A percentile compares a stretch with the other conserved stretches of the same genome.
Conservation (phyloP, 2,329 filamentous ascomycete genomes). For the Teratosphaeria gauchensis region DNA sequence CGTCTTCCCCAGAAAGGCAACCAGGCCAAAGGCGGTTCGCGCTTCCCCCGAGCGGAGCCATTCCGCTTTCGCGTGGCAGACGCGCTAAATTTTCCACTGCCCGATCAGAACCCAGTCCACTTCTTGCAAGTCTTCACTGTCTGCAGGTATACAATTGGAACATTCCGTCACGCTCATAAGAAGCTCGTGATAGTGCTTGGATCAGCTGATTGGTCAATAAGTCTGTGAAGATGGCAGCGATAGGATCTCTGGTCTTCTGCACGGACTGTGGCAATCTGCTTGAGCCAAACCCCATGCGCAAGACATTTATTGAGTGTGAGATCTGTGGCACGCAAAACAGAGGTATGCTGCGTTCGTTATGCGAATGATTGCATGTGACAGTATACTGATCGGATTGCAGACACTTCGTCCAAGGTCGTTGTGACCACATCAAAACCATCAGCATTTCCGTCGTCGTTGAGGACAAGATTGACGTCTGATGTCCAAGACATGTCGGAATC, state of each 20-base stretch:
- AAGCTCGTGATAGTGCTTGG: background rate
- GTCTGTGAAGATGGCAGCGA: conserved; percentile 60
- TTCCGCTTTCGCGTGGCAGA: background rate
- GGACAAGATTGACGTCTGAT: conserved; percentile 69
- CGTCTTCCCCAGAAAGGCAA: background rate
- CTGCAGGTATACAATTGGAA: background rate
- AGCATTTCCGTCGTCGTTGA: conserved; percentile 81
- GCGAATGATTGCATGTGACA: background rate
- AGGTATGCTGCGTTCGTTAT: conserved; percentile 42
- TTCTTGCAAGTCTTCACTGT: background rate
- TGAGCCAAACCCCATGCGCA: conserved; percentile 66
- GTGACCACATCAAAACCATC: conserved; percentile 77
- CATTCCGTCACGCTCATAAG: background rate
- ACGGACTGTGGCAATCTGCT: conserved; percentile 80
- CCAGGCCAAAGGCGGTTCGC: background rate
- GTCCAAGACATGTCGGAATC: conserved; percentile 72
- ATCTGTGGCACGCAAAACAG: conserved; percentile 77
- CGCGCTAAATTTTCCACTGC: background rate
- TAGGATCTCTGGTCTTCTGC: conserved; percentile 88
- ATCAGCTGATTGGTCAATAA: background rate
- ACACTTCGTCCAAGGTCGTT: conserved; percentile 65
- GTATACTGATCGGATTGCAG: conserved; percentile 31
- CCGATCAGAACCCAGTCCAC: background rate
- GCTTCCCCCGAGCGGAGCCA: background rate
- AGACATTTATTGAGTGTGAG: conserved; percentile 70